Evolutionary conservation across 768 basidiomycete genomes (phyloP), one percentile per base, ranked within the genome.

Genomic region (Leccinum barrowsii): DNA sequence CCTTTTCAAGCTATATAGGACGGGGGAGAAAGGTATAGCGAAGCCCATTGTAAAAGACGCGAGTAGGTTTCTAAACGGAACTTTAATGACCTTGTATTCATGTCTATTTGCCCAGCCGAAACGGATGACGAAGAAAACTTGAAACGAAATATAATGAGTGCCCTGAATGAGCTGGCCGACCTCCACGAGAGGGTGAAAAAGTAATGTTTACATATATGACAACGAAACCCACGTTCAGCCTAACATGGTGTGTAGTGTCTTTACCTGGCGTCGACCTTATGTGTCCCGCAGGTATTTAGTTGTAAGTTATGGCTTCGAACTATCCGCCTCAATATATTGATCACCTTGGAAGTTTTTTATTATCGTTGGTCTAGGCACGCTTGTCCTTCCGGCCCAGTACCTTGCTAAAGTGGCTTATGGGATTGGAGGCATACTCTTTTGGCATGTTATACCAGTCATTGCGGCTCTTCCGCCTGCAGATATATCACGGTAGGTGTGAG

Each of bases 101-200:
- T 48, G 28, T 42, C 32, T 35, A 13, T 50, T 61, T 11, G 6
- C 22, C 17, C 50, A 26, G 59, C 56, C 24, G 58, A 61, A 49
- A 49, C 50, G 15, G 61, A 65, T 15, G 65, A 70, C 28, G 75
- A 77, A 37, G 72, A 73, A 51, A 79, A 78, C 59, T 24, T 81
- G 6, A 82, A 82, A 66, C 74, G 77, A 10, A 64, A 74, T 26
- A 59, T 73, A 3, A 64, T 87, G 17, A 68, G 75, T 35, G 34
- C 68, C 10, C 34, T 87, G 51, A 75, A 78, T 47, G 78, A 80
- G 42, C 64, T 85, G 34, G 80, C 82, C 8, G 86, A 89, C 65
- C 56, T 86, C 10, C 83, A 86, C 57, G 87, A 89, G 67, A 75
- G 86, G 32, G 60, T 86, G 26, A 81, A 80, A 70, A 89, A 87